Evolutionary conservation across 2,329 filamentous ascomycete species (phyloP).

Genomic region (Exophiala mesophila): DNA sequence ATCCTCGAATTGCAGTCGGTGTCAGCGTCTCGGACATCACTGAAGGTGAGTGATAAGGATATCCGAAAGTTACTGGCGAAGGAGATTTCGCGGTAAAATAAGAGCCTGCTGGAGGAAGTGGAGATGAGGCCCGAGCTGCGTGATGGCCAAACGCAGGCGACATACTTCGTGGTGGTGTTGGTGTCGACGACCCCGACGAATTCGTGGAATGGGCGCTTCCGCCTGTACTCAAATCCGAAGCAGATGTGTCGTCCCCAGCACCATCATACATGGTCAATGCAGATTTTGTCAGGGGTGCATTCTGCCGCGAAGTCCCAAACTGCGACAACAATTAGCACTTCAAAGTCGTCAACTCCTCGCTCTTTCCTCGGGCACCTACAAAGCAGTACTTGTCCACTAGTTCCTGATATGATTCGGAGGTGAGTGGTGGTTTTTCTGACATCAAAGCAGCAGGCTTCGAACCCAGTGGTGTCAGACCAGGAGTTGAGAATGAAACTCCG

Average conservation of each 20-base stretch:
- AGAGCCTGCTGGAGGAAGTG: conserved; percentile 36
- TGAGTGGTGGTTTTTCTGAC: conserved; percentile 63
- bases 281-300: conserved; percentile 26
- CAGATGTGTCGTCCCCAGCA: conserved; percentile 31
- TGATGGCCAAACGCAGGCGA: conserved; percentile 5
- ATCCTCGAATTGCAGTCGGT: conserved; percentile 39
- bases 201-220: conserved; percentile 24
- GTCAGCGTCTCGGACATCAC: conserved; percentile 44
- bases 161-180: conserved; percentile 17
- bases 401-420: conserved; percentile 90
- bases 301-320: conserved; percentile 48
- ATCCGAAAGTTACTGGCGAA: conserved; percentile 38
- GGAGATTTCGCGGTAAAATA: conserved; percentile 34
- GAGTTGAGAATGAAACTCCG: conserved; percentile 11
- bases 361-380: conserved; percentile 66
- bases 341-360: conserved; percentile 25
- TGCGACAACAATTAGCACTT: conserved; percentile 32
- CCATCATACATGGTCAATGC: conserved; percentile 34
- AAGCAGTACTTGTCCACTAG: conserved; percentile 99
- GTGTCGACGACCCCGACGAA: conserved; percentile 27
- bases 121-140: conserved; percentile 36
- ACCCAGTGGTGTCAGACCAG: conserved; percentile 33
- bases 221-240: conserved; percentile 23
- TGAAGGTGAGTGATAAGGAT: conserved; percentile 38
- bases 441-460: conserved; percentile 51